phyloP scores from a whole-genome alignment of 495 filamentous ascomycete species.

The Penicillium cosmopolitanum region DNA sequence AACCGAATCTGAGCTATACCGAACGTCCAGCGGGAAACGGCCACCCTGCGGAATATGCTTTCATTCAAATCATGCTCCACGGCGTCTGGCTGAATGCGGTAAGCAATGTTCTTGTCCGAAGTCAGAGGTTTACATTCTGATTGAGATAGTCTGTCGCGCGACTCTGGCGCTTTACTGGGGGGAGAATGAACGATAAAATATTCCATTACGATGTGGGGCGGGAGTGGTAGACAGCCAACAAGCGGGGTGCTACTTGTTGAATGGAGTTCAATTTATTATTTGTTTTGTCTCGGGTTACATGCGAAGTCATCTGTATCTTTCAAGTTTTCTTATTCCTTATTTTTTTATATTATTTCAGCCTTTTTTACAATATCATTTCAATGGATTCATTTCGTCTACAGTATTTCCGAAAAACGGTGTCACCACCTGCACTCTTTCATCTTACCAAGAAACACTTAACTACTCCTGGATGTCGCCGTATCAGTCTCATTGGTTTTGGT shows the following conservation, averaged over 20 bases:
- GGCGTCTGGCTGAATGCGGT: slow-evolving; percentile 58
- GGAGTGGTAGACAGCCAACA: slow-evolving; percentile 41
- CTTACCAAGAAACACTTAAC: too few relatives aligned
- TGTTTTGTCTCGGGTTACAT: not conserved
- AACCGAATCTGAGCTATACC: slow-evolving; percentile 43
- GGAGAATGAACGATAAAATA: slow-evolving; percentile 44
- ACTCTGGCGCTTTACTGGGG: slow-evolving; percentile 49
- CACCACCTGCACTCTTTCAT: too few relatives aligned
- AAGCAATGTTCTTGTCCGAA: slow-evolving; percentile 23
- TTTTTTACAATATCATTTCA: too few relatives aligned
- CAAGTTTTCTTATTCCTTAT: too few relatives aligned
- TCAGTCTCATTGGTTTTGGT: too few relatives aligned
- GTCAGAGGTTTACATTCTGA: not conserved
- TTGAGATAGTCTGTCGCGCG: slow-evolving; percentile 35
- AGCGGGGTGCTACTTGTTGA: too few relatives aligned
- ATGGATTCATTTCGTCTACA: too few relatives aligned
- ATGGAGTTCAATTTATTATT: not conserved
- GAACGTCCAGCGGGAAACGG: slow-evolving; percentile 47
- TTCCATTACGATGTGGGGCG: slow-evolving; percentile 55
- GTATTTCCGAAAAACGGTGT: too few relatives aligned
- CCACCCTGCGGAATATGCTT: slow-evolving; percentile 42
- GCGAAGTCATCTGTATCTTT: too few relatives aligned
- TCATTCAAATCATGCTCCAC: slow-evolving; percentile 56
- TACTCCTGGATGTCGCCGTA: too few relatives aligned
- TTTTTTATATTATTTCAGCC: too few relatives aligned